Evolutionary conservation across 2,329 filamentous ascomycete species (phyloP).

Genomic region (Aspergillus uvarum): DNA sequence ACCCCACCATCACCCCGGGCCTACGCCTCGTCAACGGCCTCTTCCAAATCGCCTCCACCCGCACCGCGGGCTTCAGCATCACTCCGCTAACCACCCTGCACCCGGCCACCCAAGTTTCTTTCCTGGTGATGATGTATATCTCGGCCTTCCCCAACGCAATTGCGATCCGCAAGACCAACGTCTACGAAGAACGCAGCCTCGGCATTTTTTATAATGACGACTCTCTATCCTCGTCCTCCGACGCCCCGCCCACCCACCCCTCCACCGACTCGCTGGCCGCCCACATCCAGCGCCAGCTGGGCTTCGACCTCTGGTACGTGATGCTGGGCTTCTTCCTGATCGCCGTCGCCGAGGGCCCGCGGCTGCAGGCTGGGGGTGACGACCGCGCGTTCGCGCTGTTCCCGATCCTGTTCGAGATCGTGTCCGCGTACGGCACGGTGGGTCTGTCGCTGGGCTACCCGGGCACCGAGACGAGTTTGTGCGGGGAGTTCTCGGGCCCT

Average conservation of each 20-base stretch:
- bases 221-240: conserved; percentile 25
- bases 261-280: conserved; percentile 67
- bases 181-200: conserved; percentile 61
- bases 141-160: conserved; percentile 62
- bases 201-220: conserved; percentile 55
- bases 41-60: conserved; percentile 83
- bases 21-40: conserved; percentile 7
- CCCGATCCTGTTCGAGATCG: conserved; percentile 72
- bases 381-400: conserved; percentile 63
- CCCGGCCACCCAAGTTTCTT: conserved; percentile 68
- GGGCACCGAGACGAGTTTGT: conserved; percentile 72
- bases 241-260: conserved; percentile 50
- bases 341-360: conserved; percentile 74
- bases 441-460: conserved; percentile 81
- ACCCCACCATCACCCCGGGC: conserved; percentile 67
- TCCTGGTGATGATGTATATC: conserved; percentile 67
- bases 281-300: conserved; percentile 86
- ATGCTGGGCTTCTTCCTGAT: conserved; percentile 90
- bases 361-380: conserved; percentile 57
- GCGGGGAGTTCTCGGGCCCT: conserved; percentile 70
- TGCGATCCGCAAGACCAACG: conserved; percentile 60
- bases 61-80: conserved; percentile 84
- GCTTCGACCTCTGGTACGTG: conserved; percentile 95
- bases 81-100: conserved; percentile 75
- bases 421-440: conserved; percentile 88